Evolutionary conservation across 352 stramenopile species (phyloP), one percentile per base, ranked within the genome.

Genomic region (Globisporangium splendens): DNA sequence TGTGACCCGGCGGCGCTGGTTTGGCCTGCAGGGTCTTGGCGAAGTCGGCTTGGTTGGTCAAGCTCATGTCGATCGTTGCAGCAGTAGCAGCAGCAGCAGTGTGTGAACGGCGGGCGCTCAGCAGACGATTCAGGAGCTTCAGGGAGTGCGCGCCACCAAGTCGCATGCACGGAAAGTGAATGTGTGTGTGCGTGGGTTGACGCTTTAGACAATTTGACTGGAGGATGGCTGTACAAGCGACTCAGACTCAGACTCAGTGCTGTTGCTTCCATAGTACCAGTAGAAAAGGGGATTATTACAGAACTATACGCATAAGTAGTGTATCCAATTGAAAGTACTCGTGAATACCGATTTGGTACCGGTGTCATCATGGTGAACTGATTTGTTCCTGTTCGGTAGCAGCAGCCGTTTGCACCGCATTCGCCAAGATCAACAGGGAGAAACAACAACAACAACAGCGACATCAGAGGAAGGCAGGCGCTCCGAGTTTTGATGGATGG

Each of bases 21-120:
- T 92, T 89, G 53, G 60, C 64, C 62, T 91, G 79, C 59, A 93
- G 63, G 53, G 63, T 72, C 62, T 87, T 72, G 35, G 83, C 83
- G 53, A 85, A 61, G 42, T 77, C 72, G 28, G 81, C 73, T 44
- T 72, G 72, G 28, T 75, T 78, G 10, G 67, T 74, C 28, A 35
- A 8, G 28, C 28, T 35, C 66, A 81, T 78, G 10, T 44, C 39
- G 39, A 12, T 44, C 39, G 39, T n/a, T 3, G 10, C 39, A 44
- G 39, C 39, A 10, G 39, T n/a, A 44, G 39, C 10, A 44, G 39
- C 35, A 41, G 35, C 39, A 44, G 39, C n/a, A 4, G 39, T 44
- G 39, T 8, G n/a, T 0, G 39, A 15, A 18, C 39, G 39, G 28
- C 28, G 28, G 28, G 10, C 7, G 28, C 28, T 6, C 28, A 8